Evolutionary conservation across 345 rosid species (phyloP).

Genomic region (Eutrema heterophyllum): DNA sequence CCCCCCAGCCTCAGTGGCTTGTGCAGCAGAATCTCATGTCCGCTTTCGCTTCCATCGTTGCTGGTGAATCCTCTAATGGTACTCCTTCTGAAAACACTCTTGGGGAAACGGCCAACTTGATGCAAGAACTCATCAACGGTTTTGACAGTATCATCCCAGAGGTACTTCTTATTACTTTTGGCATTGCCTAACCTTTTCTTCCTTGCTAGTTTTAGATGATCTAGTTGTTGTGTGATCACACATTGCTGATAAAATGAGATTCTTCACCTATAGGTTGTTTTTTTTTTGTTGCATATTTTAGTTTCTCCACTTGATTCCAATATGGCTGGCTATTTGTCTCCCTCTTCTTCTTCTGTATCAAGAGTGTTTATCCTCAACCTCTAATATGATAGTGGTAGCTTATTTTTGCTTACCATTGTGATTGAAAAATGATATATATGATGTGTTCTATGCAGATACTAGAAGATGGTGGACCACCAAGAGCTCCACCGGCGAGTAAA

Average conservation of each 20-base stretch:
- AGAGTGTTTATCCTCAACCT: neutral
- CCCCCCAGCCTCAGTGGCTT: constrained; percentile 86
- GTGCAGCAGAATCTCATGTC: constrained; percentile 64
- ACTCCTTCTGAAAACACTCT: constrained; percentile 18
- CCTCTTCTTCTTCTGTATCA: neutral
- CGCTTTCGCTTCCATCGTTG: constrained; percentile 44
- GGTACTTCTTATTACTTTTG: constrained; percentile 38
- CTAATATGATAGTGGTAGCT: neutral
- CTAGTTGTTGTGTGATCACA: neutral
- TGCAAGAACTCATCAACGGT: constrained; percentile 56
- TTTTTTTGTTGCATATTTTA: neutral
- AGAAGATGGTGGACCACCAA: constrained; percentile 47
- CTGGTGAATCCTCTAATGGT: constrained; percentile 54
- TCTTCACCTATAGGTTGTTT: neutral
- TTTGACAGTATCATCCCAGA: constrained; percentile 59
- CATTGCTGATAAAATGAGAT: neutral
- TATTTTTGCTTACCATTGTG: neutral
- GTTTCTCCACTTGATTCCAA: neutral
- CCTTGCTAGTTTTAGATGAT: neutral
- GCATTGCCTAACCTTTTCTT: neutral
- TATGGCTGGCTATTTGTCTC: neutral
- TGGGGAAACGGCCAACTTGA: constrained; percentile 44
- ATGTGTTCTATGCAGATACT: constrained; percentile 17
- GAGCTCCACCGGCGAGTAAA: constrained; percentile 93
- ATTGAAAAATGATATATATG: neutral